Conservation (phyloP, 2,329 filamentous ascomycete genomes). For the Chaetomium strumarium region DNA sequence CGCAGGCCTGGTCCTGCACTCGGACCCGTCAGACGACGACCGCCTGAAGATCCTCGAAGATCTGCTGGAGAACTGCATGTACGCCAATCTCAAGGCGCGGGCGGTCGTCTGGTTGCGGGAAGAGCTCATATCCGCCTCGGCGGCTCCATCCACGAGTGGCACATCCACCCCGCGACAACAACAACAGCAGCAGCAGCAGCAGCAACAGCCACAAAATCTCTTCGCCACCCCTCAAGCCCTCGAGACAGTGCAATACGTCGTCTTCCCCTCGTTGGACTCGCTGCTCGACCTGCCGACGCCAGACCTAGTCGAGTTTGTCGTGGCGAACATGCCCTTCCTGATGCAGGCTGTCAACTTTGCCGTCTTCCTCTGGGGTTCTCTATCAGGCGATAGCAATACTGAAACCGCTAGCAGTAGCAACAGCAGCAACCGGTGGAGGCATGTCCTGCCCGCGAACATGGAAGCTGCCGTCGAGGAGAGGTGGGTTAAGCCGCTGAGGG, state of each 20-base stretch:
- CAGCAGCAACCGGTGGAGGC: constrained; percentile 30
- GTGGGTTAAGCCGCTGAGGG: constrained; percentile 49
- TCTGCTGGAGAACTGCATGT: constrained; percentile 60
- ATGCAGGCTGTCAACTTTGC: constrained; percentile 57
- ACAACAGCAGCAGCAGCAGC: constrained; percentile 13
- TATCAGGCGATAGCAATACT: too few relatives aligned
- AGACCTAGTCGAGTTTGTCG: constrained; percentile 47
- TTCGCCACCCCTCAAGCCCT: constrained; percentile 52
- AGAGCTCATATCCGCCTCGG: constrained; percentile 46
- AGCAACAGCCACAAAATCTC: constrained; percentile 29
- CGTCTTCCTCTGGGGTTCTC: constrained; percentile 43
- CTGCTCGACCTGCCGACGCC: constrained; percentile 38
- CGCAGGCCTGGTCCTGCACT: constrained; percentile 50
- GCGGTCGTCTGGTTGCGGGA: constrained; percentile 60
- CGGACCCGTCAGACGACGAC: constrained; percentile 53
- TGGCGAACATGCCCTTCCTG: constrained; percentile 47
- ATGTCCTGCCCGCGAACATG: constrained; percentile 51
- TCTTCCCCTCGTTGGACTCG: constrained; percentile 53
- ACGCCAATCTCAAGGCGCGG: constrained; percentile 55
- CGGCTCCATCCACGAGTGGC: neutral
- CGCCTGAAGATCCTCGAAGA: constrained; percentile 58
- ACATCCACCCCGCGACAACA: neutral
- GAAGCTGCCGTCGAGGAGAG: constrained; percentile 51
- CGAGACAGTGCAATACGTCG: constrained; percentile 53
- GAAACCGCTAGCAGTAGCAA: neutral